Evolutionary conservation across 2,329 filamentous ascomycete genomes (phyloP), one percentile per base, ranked within the genome.

Genomic region (Phaeosphaeriaceae sp.): DNA sequence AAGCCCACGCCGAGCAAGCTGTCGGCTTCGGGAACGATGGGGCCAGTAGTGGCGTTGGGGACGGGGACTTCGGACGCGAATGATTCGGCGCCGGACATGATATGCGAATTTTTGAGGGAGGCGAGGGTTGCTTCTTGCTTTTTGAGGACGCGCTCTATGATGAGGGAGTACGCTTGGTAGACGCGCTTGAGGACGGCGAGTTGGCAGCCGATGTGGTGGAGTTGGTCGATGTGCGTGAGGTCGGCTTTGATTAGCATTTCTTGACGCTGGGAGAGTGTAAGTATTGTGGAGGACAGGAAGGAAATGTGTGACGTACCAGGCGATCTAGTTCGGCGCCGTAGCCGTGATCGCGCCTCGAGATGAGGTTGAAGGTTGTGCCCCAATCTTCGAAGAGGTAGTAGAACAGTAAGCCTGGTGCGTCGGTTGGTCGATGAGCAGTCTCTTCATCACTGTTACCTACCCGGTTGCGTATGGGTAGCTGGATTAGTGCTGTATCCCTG

Each of bases 311-410:
- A 56, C 67, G 62, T 71, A 86, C 84, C 58, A 88, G 76, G 17
- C 79, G 73, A 47, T 83, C 78, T 7, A 89, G 72, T 56, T 82
- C 80, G 3, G 76, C 71, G 10, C 77, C 79, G 54, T 83, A 84
- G 24, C 80, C 79, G 58, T 79, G 78, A 69, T 85, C 70, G 58
- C 73, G 68, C 67, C 82, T 66, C 10, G 81, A 83, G 13, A 89
- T 78, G 11, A 89, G 78, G 24, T 82, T 82, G 51, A 85, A 86
- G 1, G 85, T 86, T 3, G 86, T 85, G 36, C 82, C 82, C 79
- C 88, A 89, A 68, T 89, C 87, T 67, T 90, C 87, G 66, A 89
- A 89, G 0, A 89, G 76, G 66, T 89, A 89, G 71, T 88, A 89
- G 75, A 89, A 89, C 2, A 89, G 76, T 20, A 87, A 79, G 20